Evolutionary conservation across 2,329 filamentous ascomycete species (phyloP).

Genomic region (Sclerotiophoma versabilis): DNA sequence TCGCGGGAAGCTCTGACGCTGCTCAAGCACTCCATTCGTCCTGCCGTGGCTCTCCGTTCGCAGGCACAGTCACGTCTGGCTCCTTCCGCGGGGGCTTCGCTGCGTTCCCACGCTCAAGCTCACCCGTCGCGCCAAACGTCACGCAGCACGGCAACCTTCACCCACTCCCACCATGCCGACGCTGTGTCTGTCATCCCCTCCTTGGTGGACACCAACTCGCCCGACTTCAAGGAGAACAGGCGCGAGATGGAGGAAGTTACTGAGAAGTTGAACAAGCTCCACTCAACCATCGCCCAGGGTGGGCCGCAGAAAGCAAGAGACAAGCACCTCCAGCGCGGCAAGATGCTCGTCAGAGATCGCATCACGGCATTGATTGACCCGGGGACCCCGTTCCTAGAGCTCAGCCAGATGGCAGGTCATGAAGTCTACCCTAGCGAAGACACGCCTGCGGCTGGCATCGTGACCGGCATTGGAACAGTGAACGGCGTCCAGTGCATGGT

Average conservation of each 20-base stretch:
- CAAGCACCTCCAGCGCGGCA: conserved; percentile 86
- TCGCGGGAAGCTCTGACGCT: conserved; percentile 45
- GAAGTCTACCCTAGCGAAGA: conserved; percentile 86
- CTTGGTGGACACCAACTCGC: conserved; percentile 76
- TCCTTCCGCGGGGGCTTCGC: conserved; percentile 17
- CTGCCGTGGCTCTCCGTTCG: conserved; percentile 26
- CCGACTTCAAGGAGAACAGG: conserved; percentile 83
- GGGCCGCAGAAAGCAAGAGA: conserved; percentile 82
- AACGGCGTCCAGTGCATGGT: conserved; percentile 92
- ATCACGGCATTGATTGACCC: conserved; percentile 87
- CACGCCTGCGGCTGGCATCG: conserved; percentile 87
- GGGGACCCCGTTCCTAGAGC: conserved; percentile 87
- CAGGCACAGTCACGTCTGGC: conserved; percentile 33
- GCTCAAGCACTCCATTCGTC: conserved; percentile 43
- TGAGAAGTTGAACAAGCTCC: conserved; percentile 71
- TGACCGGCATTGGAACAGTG: conserved; percentile 89
- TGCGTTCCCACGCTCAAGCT: conserved; percentile 26
- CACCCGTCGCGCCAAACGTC: conserved; percentile 17
- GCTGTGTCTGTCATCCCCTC: conserved; percentile 83
- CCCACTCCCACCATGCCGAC: conserved; percentile 79
- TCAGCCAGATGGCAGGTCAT: conserved; percentile 90
- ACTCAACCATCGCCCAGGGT: conserved; percentile 74
- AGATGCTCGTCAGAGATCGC: conserved; percentile 93
- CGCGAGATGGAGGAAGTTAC: conserved; percentile 78
- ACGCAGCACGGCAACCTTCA: conserved; percentile 73